phyloP scores from a whole-genome alignment of 1,139 yeast species.

The Debaryomyces subglobosus region DNA sequence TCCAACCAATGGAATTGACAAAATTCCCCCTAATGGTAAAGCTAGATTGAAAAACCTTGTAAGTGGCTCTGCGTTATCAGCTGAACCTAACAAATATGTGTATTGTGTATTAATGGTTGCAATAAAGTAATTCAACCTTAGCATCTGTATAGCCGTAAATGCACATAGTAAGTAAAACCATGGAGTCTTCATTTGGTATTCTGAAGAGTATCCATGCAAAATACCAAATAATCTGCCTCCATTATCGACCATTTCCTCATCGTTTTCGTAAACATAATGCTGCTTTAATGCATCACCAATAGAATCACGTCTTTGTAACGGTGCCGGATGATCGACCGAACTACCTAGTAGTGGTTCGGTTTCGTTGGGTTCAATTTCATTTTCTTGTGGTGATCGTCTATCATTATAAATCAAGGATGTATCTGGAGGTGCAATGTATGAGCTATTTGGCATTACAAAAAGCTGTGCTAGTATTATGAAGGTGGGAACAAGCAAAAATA shows the following conservation, averaged over 20 bases:
- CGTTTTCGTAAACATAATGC: constrained; percentile 47
- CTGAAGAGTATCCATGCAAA: constrained; percentile 47
- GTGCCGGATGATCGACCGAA: constrained; percentile 7
- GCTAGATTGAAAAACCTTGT: constrained; percentile 47
- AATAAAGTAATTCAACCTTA: constrained; percentile 49
- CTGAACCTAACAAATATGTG: constrained; percentile 38
- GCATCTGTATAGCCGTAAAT: constrained; percentile 47
- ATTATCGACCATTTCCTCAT: constrained; percentile 33
- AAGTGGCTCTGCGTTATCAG: constrained; percentile 29
- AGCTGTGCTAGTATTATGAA: constrained; percentile 45
- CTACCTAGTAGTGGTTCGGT: constrained; percentile 24
- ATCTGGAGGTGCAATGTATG: constrained; percentile 41
- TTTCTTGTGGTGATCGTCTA: constrained; percentile 12
- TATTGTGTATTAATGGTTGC: constrained; percentile 51
- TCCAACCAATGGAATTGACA: constrained; percentile 48
- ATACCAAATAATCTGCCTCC: constrained; percentile 48
- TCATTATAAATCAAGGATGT: constrained; percentile 23
- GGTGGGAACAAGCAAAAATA: constrained; percentile 42
- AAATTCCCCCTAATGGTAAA: constrained; percentile 48
- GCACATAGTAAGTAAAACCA: constrained; percentile 47
- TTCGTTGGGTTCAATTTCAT: constrained; percentile 26
- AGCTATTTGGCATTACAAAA: constrained; percentile 43
- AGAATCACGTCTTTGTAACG: constrained; percentile 37
- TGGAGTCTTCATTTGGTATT: constrained; percentile 41
- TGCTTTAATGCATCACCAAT: constrained; percentile 51